A percentile compares a stretch with the other conserved stretches of the same genome.
phyloP scores from a whole-genome alignment of 106 monocot species.

The Narthecium ossifragum region DNA sequence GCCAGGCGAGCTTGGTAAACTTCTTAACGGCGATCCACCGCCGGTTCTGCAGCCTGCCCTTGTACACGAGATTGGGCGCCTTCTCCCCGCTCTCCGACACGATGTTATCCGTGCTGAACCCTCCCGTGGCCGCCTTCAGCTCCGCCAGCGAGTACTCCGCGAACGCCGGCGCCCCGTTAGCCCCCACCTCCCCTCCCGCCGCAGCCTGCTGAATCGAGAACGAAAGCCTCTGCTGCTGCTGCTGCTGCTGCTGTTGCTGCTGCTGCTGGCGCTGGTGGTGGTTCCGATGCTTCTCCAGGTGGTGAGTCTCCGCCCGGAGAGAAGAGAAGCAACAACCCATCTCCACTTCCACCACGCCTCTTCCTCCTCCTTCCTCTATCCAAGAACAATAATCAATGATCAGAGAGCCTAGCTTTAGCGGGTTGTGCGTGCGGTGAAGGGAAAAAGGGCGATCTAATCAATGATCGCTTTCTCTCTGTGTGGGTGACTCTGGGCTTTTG shows the following conservation, averaged over 20 bases:
- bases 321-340: constrained; percentile 86
- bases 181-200: constrained; percentile 7
- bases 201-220: constrained; percentile 12
- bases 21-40: constrained; percentile 95
- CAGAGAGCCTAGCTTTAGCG: too few species aligned
- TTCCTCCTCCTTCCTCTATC: too few species aligned
- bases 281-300: constrained; percentile 33
- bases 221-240: constrained; percentile 17
- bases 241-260: not conserved
- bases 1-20: constrained; percentile 94
- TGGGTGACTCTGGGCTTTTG: too few species aligned
- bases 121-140: constrained; percentile 58
- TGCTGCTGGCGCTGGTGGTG: constrained; percentile 2
- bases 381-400: too few species aligned
- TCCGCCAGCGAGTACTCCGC: constrained; percentile 70
- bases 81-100: constrained; percentile 95
- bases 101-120: constrained; percentile 71
- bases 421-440: too few species aligned
- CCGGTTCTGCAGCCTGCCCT: constrained; percentile 52
- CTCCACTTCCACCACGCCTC: too few species aligned
- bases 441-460: too few species aligned
- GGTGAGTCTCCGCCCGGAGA: constrained; percentile 19
- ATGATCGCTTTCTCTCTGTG: too few species aligned
- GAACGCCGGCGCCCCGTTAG: constrained; percentile 40
- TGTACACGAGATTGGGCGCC: constrained; percentile 87